Evolutionary conservation across 441 rosid species (phyloP), one percentile per base, ranked within the genome.

Genomic region (Viola pubescens): DNA sequence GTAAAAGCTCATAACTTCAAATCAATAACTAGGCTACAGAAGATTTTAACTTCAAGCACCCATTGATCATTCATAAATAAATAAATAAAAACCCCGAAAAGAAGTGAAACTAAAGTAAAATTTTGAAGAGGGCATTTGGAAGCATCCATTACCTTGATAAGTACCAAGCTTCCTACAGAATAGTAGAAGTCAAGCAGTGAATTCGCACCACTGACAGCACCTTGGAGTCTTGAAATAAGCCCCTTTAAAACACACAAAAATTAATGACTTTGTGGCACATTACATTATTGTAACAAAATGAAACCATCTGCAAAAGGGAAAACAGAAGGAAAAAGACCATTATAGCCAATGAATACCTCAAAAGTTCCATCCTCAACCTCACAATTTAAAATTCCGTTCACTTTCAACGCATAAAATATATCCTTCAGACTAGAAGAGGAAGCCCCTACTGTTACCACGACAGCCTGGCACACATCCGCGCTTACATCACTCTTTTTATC

Each of bases 181-280:
- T 85, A 65, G 76, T 86, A 81, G 78, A 81, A 86, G 67, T 94
- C 97, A 66, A 76, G 82, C 87, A 94, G 75, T 48, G 82, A 79
- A 60, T 75, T 82, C 9, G 96, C 91, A 64, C 76, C 82, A 40
- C 73, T 75, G 56, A 74, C 75, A 5, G 77, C 82, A 68, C 77
- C 73, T 72, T 85, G 82, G 60, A 90, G 94, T 63, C 81, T 75
- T 48, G 90, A 76, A 70, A 78, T 56, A 62, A 76, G 65, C 6
- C 67, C 87, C 97, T 89, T 76, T 19, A 71, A 7, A 68, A 66
- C 61, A 51, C 52, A 48, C 10, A 61, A 9, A 60, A 26, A 44
- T 50, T 12, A 48, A 41, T 52, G 48, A 34, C 50, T 19, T 0
- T 43, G 13, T 44, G 42, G 54, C 19, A 9, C 43, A 68, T 48